Conservation (phyloP, 2,329 filamentous ascomycete species). For the Torrubiellomyces zombiae region DNA sequence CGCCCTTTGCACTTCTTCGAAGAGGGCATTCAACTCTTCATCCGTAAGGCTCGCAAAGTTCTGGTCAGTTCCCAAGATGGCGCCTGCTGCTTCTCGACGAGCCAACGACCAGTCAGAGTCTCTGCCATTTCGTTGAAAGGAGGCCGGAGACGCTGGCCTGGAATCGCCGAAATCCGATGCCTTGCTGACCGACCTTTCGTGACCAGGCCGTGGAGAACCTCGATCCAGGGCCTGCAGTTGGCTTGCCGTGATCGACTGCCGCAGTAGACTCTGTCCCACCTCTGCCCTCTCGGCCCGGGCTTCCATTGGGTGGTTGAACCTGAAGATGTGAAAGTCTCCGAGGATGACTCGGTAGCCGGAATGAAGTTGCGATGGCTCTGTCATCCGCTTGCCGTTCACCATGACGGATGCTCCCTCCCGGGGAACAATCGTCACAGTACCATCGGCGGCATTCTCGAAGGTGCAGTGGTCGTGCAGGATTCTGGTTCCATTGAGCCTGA, state of each 20-base stretch:
- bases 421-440: conserved; percentile 79
- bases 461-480: conserved; percentile 86
- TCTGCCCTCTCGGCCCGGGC: conserved; percentile 83
- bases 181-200: conserved; percentile 69
- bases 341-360: conserved; percentile 92
- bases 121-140: conserved; percentile 44
- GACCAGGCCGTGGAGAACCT: conserved; percentile 36
- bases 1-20: conserved; percentile 84
- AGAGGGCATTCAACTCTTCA: conserved; percentile 82
- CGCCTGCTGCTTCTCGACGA: conserved; percentile 78
- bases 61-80: conserved; percentile 77
- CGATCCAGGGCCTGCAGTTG: conserved; percentile 43
- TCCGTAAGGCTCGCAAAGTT: conserved; percentile 82
- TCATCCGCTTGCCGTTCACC: conserved; percentile 87
- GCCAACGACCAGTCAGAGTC: conserved; percentile 95
- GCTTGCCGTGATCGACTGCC: conserved; percentile 58
- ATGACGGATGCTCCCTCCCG: conserved; percentile 89
- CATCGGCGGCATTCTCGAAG: conserved; percentile 78
- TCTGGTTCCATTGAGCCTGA: conserved; percentile 82
- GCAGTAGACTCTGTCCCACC: conserved; percentile 60
- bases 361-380: conserved; percentile 69
- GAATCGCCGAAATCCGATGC: conserved; percentile 66
- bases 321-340: conserved; percentile 96
- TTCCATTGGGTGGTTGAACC: conserved; percentile 96
- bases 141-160: conserved; percentile 63